A percentile compares a stretch with the other conserved stretches of the same genome.
phyloP scores from a whole-genome alignment of 192 early-diverging fungal species.

The Gonapodya sp. region DNA sequence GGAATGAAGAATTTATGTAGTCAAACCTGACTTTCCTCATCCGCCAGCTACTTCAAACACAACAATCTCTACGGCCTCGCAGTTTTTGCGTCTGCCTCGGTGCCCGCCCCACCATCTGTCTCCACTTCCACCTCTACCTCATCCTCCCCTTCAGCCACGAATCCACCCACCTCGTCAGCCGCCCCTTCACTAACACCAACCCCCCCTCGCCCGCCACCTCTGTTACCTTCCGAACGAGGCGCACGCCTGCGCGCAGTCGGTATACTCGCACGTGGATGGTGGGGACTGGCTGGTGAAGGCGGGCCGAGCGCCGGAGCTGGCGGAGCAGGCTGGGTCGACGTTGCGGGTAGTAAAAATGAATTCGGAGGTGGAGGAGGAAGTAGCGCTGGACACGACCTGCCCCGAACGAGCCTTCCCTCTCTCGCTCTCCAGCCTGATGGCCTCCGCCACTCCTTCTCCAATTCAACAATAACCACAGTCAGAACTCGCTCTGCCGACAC shows the following conservation, averaged over 20 bases:
- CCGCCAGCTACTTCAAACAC: slow-evolving; percentile 5
- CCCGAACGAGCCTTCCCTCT: too few species aligned
- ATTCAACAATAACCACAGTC: too few species aligned
- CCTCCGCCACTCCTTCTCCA: too few species aligned
- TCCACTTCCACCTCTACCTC: background rate
- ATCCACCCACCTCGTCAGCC: background rate
- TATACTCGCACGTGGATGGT: background rate
- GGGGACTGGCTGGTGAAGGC: background rate
- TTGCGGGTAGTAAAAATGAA: too few species aligned
- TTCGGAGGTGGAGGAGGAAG: too few species aligned
- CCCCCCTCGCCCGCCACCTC: background rate
- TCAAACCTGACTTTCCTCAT: too few species aligned
- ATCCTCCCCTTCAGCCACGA: background rate
- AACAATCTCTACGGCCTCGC: slow-evolving; percentile 3
- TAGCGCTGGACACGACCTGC: too few species aligned
- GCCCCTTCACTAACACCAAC: background rate
- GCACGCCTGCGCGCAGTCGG: slow-evolving; percentile 10
- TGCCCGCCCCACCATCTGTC: background rate
- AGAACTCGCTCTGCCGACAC: too few species aligned
- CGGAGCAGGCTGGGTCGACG: too few species aligned
- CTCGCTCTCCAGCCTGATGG: too few species aligned
- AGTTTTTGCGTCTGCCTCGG: background rate
- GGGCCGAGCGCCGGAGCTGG: too few species aligned
- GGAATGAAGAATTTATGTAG: too few species aligned
- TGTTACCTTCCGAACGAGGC: background rate